Evolutionary conservation across 306 rosid genomes (phyloP), one percentile per base, ranked within the genome.

Genomic region (Comarum palustre): DNA sequence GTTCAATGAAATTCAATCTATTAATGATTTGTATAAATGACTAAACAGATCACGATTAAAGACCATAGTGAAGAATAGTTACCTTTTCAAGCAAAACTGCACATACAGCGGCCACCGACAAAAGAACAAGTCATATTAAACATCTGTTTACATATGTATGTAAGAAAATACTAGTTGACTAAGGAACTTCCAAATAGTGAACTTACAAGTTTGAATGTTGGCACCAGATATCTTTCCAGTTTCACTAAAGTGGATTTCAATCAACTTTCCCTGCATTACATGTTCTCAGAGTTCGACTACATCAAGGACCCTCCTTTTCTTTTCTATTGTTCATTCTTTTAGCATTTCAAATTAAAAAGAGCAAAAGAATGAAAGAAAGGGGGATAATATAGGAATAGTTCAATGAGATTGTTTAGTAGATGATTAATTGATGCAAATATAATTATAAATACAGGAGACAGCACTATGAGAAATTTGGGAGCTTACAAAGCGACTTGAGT

Each of bases 401-500:
- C 17, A 55, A 55, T 8, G 61, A 10, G 16, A 22, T 11, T 25
- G 31, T 55, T 8, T 55, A 2, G 61, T 22, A 55, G 32, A 58
- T 27, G 59, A 20, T 52, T 8, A n/a, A 24, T 24, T 34, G 34
- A 25, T 8, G 31, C 60, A 12, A 58, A 25, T 57, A 57, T 57
- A 22, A 25, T 25, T 57, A 58, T 58, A 60, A 31, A 27, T 27
- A 2, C 7, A 60, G 46, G 42, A 80, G 69, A 77, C 24, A 38
- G 63, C 31, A 88, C 58, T 73, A 60, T 6, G 75, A 24, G 57
- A 77, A 73, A 75, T 58, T 6, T 58, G 51, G 76, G 77, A 81
- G 77, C 97, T 94, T 91, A 94, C 99, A 79, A 94, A 94, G 71
- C 99, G 99, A 86, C 97, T 94, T 59, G 97, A 94, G 93, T 94